phyloP scores from a whole-genome alignment of 2,329 filamentous ascomycete genomes.

The Botrytis byssoidea region DNA sequence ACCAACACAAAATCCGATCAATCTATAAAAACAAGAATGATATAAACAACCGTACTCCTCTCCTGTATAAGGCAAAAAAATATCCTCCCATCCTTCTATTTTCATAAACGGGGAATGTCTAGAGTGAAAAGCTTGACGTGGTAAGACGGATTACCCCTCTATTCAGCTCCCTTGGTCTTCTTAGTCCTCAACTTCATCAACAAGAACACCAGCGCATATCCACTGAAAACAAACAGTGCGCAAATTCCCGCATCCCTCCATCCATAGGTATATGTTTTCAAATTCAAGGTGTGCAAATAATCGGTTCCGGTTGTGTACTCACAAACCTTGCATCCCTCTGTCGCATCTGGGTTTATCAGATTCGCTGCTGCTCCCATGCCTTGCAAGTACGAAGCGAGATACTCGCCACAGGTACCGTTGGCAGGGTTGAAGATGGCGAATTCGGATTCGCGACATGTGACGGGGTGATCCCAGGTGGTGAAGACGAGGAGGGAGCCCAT shows the following conservation, averaged over 20 bases:
- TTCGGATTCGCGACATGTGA: constrained; percentile 50
- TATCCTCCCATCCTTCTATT: neutral
- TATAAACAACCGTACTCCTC: neutral
- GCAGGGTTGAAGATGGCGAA: constrained; percentile 45
- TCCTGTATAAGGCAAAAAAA: neutral
- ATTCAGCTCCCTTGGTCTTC: constrained; percentile 45
- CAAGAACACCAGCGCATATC: constrained; percentile 46
- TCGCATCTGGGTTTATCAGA: constrained; percentile 60
- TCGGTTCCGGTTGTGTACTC: constrained; percentile 57
- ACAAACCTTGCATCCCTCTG: constrained; percentile 57
- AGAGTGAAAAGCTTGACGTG: neutral
- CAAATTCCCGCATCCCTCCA: constrained; percentile 63
- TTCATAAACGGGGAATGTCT: neutral
- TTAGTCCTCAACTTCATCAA: constrained; percentile 51
- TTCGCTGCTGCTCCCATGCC: constrained; percentile 49
- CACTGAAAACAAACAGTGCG: constrained; percentile 44
- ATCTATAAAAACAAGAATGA: constrained; percentile 1
- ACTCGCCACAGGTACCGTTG: constrained; percentile 58
- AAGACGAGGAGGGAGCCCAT: constrained; percentile 57
- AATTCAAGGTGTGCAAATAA: constrained; percentile 58
- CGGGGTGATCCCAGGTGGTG: constrained; percentile 46
- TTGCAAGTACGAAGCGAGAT: constrained; percentile 52
- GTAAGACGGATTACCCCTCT: neutral
- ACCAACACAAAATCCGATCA: constrained; percentile 1
- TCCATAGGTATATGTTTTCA: constrained; percentile 60